Base-by-base conservation (phyloP, 257 asterid species). In the Gentiana straminea region DNA sequence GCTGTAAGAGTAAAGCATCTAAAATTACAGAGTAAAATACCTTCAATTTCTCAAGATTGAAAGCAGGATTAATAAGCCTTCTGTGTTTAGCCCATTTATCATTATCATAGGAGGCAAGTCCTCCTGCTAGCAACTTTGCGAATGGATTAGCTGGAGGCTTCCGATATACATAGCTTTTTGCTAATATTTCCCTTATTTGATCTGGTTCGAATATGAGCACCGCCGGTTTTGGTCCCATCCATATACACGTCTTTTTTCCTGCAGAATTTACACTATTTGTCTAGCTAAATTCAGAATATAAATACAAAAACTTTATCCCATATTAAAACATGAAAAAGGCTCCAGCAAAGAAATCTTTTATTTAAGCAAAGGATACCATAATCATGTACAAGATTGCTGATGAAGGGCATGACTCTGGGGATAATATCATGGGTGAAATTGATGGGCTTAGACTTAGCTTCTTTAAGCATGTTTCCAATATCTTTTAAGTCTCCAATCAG, bases 81-180 rank as follows among this genome's bases (percentile, higher is more conserved):
- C 81, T 73, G 38, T 80, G 87, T 65, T 78, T 83, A 3, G 86
- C 78, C 88, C 88, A 83, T 74, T 77, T 76, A 13, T 83, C 79
- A 0, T 57, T 54, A 33, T 83, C 83, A 24, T 74, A 63, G 41
- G 39, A 13, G 2, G 57, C 74, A 34, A 81, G 4, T 39, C 90
- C 94, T 68, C 11, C 41, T 13, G 68, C 75, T 39, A 72, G 57
- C 39, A 71, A 33, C 33, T 59, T 65, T 36, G 41, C 54, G 6
- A 75, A 4, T 48, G 78, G 72, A 66, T 43, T 72, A 8, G 49
- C 7, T 3, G 39, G 43, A 8, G 70, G 61, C 77, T 75, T 81
- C 44, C 69, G 84, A 54, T 70, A 83, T 7, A 76, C 33, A 5
- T 45, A 58, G 51, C 24, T 55, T 60, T 74, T 84, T 1, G 81